Evolutionary conservation across 2,329 filamentous ascomycete species (phyloP).

Genomic region (Cadophora gregata): DNA sequence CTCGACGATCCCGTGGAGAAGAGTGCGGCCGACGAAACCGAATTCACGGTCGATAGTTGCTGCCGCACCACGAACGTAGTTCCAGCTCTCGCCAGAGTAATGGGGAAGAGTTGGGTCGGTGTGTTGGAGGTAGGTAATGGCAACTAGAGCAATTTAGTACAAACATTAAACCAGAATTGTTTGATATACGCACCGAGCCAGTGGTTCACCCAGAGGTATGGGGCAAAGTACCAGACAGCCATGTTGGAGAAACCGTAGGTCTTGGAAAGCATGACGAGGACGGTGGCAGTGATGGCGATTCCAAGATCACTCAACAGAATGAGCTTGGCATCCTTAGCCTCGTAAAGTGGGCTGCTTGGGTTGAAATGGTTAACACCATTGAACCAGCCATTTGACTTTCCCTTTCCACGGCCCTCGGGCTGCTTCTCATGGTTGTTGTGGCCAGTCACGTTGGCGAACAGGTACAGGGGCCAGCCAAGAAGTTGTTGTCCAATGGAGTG

Average conservation of each 20-base stretch:
- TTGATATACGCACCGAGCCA: slow-evolving; percentile 80
- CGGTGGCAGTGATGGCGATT: slow-evolving; percentile 64
- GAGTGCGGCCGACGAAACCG: slow-evolving; percentile 88
- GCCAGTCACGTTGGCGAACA: slow-evolving; percentile 90
- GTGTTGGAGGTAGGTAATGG: slow-evolving; percentile 97
- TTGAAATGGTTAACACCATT: slow-evolving; percentile 95
- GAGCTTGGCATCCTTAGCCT: slow-evolving; percentile 86
- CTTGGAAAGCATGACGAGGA: slow-evolving; percentile 67
- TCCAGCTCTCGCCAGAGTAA: slow-evolving; percentile 87
- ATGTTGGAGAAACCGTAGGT: slow-evolving; percentile 86
- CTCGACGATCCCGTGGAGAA: slow-evolving; percentile 96
- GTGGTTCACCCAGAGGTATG: slow-evolving; percentile 98
- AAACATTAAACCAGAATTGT: background rate
- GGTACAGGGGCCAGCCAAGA: slow-evolving; percentile 90
- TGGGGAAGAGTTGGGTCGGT: slow-evolving; percentile 93
- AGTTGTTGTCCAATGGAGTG: slow-evolving; percentile 86
- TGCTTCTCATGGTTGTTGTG: slow-evolving; percentile 95
- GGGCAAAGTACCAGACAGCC: slow-evolving; percentile 91
- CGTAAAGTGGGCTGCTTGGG: slow-evolving; percentile 86
- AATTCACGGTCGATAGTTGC: slow-evolving; percentile 98
- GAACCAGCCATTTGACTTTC: slow-evolving; percentile 83
- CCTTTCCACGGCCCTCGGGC: slow-evolving; percentile 88
- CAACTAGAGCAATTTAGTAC: slow-evolving; percentile 62
- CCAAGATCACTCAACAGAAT: slow-evolving; percentile 89
- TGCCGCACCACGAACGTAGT: slow-evolving; percentile 89